Evolutionary conservation across 208 protist genomes (phyloP).

Genomic region (Trypanosoma boissoni): DNA sequence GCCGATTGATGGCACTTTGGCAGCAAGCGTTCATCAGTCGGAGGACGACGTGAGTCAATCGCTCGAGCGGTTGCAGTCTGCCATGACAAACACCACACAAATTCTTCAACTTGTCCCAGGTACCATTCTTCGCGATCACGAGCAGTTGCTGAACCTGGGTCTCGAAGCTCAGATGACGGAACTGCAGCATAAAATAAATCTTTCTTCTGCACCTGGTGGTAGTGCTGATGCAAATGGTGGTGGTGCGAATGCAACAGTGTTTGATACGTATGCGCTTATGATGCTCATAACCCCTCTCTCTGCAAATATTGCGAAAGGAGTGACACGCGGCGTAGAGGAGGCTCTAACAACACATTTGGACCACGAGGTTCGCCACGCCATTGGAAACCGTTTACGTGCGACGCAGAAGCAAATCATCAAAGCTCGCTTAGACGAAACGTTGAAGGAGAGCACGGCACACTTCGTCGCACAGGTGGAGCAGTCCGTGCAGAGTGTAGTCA

Average conservation of each 20-base stretch:
- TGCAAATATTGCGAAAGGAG: slow-evolving; percentile 56
- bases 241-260: slow-evolving; percentile 31
- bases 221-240: no score
- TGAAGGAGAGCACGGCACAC: slow-evolving; percentile 55
- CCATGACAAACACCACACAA: slow-evolving; percentile 65
- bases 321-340: slow-evolving; percentile 62
- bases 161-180: slow-evolving; percentile 91
- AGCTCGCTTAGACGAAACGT: slow-evolving; percentile 62
- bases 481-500: slow-evolving; percentile 45
- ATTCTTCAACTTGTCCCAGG: slow-evolving; percentile 71
- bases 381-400: slow-evolving; percentile 42
- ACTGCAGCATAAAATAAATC: slow-evolving; percentile 63
- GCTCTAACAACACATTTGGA: slow-evolving; percentile 66
- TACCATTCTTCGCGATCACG: slow-evolving; percentile 64
- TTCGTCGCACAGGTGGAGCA: slow-evolving; percentile 50
- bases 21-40: slow-evolving; percentile 57
- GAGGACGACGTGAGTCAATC: slow-evolving; percentile 54
- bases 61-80: slow-evolving; percentile 54
- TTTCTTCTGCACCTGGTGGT: background rate
- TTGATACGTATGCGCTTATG: slow-evolving; percentile 66
- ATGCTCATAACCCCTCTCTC: slow-evolving; percentile 53
- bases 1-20: slow-evolving; percentile 57
- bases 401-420: slow-evolving; percentile 58
- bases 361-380: slow-evolving; percentile 48
- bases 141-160: slow-evolving; percentile 73